Evolutionary conservation across 345 rosid species (phyloP), one percentile per base, ranked within the genome.

Genomic region (Hirschfeldia incana): DNA sequence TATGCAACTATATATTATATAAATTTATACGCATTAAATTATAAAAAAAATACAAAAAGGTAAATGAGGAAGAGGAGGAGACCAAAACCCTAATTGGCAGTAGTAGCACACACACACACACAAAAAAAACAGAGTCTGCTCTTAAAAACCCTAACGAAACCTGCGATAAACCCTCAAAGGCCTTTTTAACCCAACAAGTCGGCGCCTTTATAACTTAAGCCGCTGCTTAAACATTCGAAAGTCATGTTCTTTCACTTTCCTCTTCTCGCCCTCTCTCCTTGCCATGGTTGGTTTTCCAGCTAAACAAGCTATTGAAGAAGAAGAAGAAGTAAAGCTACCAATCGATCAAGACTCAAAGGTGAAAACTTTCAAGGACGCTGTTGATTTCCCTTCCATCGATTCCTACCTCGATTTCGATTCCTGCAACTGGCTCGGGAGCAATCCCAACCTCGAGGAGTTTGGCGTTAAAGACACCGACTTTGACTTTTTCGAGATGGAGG

Each of bases 381-480:
- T 83, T 69, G 82, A 85, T 34, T 69, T 69, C 58, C 70, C 86
- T 58, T 86, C 89, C 28, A 17, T 80, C 39, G 94, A 91, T 83
- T 84, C 91, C 1, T 86, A 85, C 75, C 83, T 88, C 6, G 92
- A 89, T 77, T 91, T 91, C 60, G 93, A 91, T 30, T 84, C 88
- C 17, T 79, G 88, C 27, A 86, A 84, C 33, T 89, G 87, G 84
- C 85, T 86, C 28, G 92, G 78, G 65, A 86, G 60, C 75, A 80
- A 66, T 79, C 80, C 78, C 4, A 82, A 73, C 21, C 53, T 30
- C 6, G 84, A 75, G 3, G 71, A 65, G 59, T 75, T 74, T 63
- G 55, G 67, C 26, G 55, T 75, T 7, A 88, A 83, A n/a, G 85
- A 84, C 51, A 78, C 67, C 10, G 87, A 76, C 59, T 79, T 85